Conservation (phyloP, 441 rosid genomes). For the Brassica hybrid region DNA sequence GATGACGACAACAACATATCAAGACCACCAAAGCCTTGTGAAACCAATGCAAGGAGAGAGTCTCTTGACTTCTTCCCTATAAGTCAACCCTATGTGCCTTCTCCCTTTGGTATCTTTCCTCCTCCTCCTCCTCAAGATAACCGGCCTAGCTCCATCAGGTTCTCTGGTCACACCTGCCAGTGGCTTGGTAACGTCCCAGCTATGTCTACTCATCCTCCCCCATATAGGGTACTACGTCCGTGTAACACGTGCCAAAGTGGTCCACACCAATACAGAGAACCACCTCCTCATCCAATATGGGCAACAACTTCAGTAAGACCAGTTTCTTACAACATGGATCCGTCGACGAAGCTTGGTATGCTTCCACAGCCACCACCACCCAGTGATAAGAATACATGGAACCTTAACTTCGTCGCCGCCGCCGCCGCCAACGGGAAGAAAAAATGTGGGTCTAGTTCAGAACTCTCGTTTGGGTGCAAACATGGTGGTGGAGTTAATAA, state of each 20-base stretch:
- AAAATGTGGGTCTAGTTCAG: constrained; percentile 51
- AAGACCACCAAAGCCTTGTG: constrained; percentile 47
- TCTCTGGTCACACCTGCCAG: constrained; percentile 53
- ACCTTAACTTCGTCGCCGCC: constrained; percentile 46
- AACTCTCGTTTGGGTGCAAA: constrained; percentile 48
- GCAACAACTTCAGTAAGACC: constrained; percentile 57
- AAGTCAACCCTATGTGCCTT: constrained; percentile 47
- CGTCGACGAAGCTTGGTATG: constrained; percentile 41
- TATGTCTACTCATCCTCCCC: constrained; percentile 45
- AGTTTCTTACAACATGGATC: constrained; percentile 45
- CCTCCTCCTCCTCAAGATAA: constrained; percentile 51
- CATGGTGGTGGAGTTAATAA: constrained; percentile 43
- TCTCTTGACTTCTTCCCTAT: constrained; percentile 51
- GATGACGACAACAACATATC: constrained; percentile 46
- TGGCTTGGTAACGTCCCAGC: constrained; percentile 52
- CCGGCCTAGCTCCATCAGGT: constrained; percentile 48
- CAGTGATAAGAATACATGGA: no score
- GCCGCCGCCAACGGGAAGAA: constrained; percentile 50
- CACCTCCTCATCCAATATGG: constrained; percentile 48
- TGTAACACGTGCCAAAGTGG: constrained; percentile 40
- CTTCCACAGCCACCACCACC: constrained; percentile 47
- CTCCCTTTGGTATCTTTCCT: constrained; percentile 46
- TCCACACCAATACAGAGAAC: constrained; percentile 52
- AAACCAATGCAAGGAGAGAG: constrained; percentile 47
- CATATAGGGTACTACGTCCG: constrained; percentile 46